Percentiles rank a stretch among this genome's conserved stretches.
phyloP scores from a whole-genome alignment of 2,329 filamentous ascomycete species.

The Hymenoscyphus fructigenus region DNA sequence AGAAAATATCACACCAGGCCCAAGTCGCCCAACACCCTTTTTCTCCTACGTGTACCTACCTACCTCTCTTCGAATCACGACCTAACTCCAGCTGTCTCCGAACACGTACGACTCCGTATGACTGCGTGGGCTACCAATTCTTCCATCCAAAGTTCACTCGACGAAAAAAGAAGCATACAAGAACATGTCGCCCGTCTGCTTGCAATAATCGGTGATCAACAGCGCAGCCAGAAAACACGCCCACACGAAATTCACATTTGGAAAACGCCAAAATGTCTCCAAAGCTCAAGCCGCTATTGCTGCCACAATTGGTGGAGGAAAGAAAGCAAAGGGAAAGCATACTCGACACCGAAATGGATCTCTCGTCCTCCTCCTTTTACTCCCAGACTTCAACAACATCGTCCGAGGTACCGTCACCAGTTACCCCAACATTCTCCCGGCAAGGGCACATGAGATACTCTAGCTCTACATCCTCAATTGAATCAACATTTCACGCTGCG shows the following conservation, averaged over 20 bases:
- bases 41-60: slow-evolving; percentile 33
- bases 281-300: slow-evolving; percentile 52
- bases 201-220: slow-evolving; percentile 24
- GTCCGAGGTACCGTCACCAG: slow-evolving; percentile 69
- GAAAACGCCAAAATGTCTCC: slow-evolving; percentile 34
- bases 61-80: slow-evolving; percentile 20
- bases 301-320: slow-evolving; percentile 54
- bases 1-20: slow-evolving; percentile 10
- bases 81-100: slow-evolving; percentile 27
- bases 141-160: slow-evolving; percentile 18
- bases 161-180: slow-evolving; percentile 19
- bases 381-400: slow-evolving; percentile 47
- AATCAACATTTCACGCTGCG: slow-evolving; percentile 52
- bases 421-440: slow-evolving; percentile 66
- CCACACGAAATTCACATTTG: not conserved
- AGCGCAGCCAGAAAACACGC: slow-evolving; percentile 11
- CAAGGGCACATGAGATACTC: slow-evolving; percentile 64
- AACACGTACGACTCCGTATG: slow-evolving; percentile 31
- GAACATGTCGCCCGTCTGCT: slow-evolving; percentile 29
- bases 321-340: slow-evolving; percentile 44
- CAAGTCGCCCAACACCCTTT: slow-evolving; percentile 13
- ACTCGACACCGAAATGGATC: slow-evolving; percentile 33
- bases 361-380: slow-evolving; percentile 30
- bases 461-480: slow-evolving; percentile 78
- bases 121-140: slow-evolving; percentile 13